Percentiles rank a stretch among this genome's conserved stretches.
phyloP scores from a whole-genome alignment of 2,329 filamentous ascomycete genomes.

The Pseudodiploospora longispora region DNA sequence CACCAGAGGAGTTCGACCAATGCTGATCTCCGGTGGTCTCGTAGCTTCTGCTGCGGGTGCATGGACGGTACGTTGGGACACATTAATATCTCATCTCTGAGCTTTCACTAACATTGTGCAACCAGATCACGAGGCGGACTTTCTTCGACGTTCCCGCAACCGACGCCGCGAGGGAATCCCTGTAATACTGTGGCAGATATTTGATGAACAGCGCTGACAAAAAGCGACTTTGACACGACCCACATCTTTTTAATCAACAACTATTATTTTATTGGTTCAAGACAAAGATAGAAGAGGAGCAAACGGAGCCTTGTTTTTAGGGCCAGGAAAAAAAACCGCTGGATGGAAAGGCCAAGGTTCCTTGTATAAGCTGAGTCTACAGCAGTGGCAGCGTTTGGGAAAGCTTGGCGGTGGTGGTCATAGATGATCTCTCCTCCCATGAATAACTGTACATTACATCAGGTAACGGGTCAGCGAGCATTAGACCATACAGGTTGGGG shows the following conservation, averaged over 20 bases:
- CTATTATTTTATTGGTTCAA: too few species aligned
- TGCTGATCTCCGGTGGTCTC: slow-evolving; percentile 89
- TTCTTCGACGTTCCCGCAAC: slow-evolving; percentile 33
- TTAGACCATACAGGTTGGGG: slow-evolving; percentile 34
- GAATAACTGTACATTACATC: slow-evolving; percentile 43
- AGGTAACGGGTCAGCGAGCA: slow-evolving; percentile 33
- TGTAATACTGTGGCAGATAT: slow-evolving; percentile 16
- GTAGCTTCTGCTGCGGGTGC: slow-evolving; percentile 76
- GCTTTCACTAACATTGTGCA: not conserved
- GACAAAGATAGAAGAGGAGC: too few species aligned
- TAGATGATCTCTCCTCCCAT: slow-evolving; percentile 47
- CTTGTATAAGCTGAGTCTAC: slow-evolving; percentile 24
- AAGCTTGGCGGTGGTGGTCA: slow-evolving; percentile 22
- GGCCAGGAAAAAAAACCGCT: slow-evolving; percentile 6
- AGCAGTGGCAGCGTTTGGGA: slow-evolving; percentile 14
- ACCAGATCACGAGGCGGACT: slow-evolving; percentile 30
- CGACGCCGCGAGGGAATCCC: slow-evolving; percentile 16
- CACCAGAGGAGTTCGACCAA: slow-evolving; percentile 79
- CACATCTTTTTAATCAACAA: slow-evolving; percentile 1
- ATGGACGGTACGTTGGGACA: slow-evolving; percentile 70
- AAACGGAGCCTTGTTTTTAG: not conserved
- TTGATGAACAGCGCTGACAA: slow-evolving; percentile 7
- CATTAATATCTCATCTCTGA: not conserved
- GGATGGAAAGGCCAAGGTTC: slow-evolving; percentile 7
- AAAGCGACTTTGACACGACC: not conserved